Conservation (phyloP, 768 basidiomycete genomes). For the Lyophyllum decastes region DNA sequence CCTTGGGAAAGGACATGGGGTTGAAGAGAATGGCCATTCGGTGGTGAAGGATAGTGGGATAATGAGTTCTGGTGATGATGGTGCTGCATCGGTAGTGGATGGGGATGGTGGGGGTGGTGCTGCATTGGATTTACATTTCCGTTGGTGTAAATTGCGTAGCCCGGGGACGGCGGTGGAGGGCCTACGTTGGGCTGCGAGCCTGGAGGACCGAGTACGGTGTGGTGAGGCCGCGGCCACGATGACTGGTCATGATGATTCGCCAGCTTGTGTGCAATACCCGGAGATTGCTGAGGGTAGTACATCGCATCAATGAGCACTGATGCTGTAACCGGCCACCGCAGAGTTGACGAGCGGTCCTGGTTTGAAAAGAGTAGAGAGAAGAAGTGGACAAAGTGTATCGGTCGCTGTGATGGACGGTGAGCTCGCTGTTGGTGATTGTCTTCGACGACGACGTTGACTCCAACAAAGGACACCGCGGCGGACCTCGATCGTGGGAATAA, state of each 20-base stretch:
- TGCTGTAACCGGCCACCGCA: constrained; percentile 12
- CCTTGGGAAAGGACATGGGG: constrained; percentile 58
- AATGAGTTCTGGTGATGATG: constrained; percentile 83
- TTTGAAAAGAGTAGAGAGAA: not conserved
- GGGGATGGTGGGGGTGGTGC: constrained; percentile 60
- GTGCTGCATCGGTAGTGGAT: constrained; percentile 54
- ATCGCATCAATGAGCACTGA: constrained; percentile 50
- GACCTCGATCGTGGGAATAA: constrained; percentile 17
- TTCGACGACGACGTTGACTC: constrained; percentile 20
- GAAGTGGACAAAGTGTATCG: constrained; percentile 1
- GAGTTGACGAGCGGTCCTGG: not conserved
- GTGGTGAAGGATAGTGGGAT: constrained; percentile 79
- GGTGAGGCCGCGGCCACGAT: constrained; percentile 69
- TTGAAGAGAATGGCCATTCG: constrained; percentile 62
- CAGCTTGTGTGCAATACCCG: constrained; percentile 77
- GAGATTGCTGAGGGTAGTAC: constrained; percentile 87
- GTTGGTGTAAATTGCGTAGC: constrained; percentile 76
- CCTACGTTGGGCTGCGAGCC: constrained; percentile 57
- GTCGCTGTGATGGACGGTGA: constrained; percentile 17
- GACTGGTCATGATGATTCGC: constrained; percentile 75
- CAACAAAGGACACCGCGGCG: constrained; percentile 21
- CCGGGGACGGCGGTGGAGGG: constrained; percentile 71
- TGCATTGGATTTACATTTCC: constrained; percentile 64
- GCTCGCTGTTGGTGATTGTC: constrained; percentile 11
- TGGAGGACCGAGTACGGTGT: constrained; percentile 46